phyloP scores from a whole-genome alignment of 2,329 filamentous ascomycete genomes.

The Aspergillus tanneri region DNA sequence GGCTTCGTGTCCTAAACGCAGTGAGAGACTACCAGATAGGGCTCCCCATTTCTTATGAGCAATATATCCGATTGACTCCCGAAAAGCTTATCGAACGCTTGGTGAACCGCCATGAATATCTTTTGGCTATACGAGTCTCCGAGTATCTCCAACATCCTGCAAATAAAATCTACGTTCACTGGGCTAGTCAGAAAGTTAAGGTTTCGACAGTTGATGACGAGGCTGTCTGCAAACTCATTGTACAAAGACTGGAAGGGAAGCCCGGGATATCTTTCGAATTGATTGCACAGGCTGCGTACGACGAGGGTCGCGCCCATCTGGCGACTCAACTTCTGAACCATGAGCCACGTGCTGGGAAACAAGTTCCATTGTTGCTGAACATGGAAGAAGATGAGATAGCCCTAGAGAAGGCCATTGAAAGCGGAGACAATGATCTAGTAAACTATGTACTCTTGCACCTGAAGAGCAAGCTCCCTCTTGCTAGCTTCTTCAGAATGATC shows the following conservation, averaged over 20 bases:
- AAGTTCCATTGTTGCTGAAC: conserved; percentile 85
- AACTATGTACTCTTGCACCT: conserved; percentile 83
- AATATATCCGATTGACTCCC: conserved; percentile 86
- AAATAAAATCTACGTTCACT: conserved; percentile 91
- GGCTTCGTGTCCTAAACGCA: conserved; percentile 85
- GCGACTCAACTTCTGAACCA: conserved; percentile 90
- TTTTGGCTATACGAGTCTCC: conserved; percentile 83
- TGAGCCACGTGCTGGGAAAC: conserved; percentile 90
- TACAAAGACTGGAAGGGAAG: conserved; percentile 81
- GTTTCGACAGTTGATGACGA: conserved; percentile 83
- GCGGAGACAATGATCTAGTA: conserved; percentile 90
- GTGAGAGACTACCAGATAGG: conserved; percentile 89
- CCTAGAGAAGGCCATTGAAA: conserved; percentile 93
- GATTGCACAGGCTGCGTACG: conserved; percentile 88
- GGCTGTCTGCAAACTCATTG: conserved; percentile 78
- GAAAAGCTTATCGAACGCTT: conserved; percentile 84
- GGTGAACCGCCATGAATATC: conserved; percentile 84
- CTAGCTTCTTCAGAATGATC: conserved; percentile 88
- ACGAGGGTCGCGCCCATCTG: conserved; percentile 84
- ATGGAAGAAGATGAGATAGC: conserved; percentile 97
- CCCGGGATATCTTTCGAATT: conserved; percentile 93
- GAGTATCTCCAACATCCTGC: conserved; percentile 82
- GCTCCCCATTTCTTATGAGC: conserved; percentile 85
- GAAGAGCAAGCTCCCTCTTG: conserved; percentile 84
- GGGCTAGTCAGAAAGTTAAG: conserved; percentile 93